Percentiles rank a stretch among this genome's conserved stretches.
Evolutionary conservation across 1,284 basidiomycete genomes (phyloP).

Genomic region (Irpex sp.): DNA sequence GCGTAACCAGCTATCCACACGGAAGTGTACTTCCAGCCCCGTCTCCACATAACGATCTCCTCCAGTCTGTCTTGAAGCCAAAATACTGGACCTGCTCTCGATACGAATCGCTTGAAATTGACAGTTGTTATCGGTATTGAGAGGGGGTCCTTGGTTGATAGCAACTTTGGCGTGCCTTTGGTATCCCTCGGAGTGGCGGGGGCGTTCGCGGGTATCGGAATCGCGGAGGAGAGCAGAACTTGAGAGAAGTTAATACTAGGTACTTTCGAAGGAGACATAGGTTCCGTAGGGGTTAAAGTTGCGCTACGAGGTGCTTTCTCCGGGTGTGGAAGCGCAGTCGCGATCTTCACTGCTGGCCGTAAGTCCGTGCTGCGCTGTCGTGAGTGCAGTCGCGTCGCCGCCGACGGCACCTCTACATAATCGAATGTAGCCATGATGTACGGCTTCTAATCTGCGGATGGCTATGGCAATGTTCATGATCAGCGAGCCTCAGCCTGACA

Average conservation of each 20-base stretch:
- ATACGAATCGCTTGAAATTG: constrained; percentile 71
- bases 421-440: constrained; percentile 39
- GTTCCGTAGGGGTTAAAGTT: constrained; percentile 20
- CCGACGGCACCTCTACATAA: constrained; percentile 46
- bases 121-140: constrained; percentile 65
- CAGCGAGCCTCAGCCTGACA: no score
- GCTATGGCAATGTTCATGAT: not conserved
- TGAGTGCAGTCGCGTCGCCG: constrained; percentile 37
- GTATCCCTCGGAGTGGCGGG: constrained; percentile 20
- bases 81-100: constrained; percentile 61
- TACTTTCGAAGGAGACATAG: constrained; percentile 8
- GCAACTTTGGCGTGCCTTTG: constrained; percentile 28
- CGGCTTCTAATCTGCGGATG: not conserved
- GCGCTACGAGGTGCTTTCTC: constrained; percentile 20
- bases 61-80: constrained; percentile 76
- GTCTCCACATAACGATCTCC: constrained; percentile 68
- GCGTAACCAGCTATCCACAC: constrained; percentile 65
- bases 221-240: constrained; percentile 27
- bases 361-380: constrained; percentile 19
- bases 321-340: constrained; percentile 41
- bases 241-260: constrained; percentile 27
- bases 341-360: constrained; percentile 37
- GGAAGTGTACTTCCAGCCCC: constrained; percentile 57
- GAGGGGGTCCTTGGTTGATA: constrained; percentile 54
- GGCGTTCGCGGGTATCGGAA: constrained; percentile 26